Evolutionary conservation across 495 filamentous ascomycete species (phyloP), one percentile per base, ranked within the genome.

Genomic region (Podospora australis): DNA sequence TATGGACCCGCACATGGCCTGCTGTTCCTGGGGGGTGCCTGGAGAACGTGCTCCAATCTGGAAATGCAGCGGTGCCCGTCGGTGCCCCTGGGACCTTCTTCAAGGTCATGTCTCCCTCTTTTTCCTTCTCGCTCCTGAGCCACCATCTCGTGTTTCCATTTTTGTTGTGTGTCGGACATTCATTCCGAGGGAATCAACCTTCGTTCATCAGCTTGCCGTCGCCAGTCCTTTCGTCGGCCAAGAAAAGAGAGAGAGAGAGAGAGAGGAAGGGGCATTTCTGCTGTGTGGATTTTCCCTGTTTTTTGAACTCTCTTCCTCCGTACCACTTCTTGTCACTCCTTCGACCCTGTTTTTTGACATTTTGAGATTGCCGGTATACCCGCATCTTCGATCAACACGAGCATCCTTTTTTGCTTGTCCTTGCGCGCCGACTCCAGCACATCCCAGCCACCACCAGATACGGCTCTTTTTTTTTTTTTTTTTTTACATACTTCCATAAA

Each of bases 251-350:
- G n/a, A n/a, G n/a, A n/a, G 28, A 19, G 14, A 44, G 21, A 29
- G 38, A 16, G 35, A 44, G 39, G 38, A 47, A 44, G 40, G 41
- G 56, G 23, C 6, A 36, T 21, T 11, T 19, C 44, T n/a, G 24
- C 38, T 16, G 14, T 22, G n/a, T 36, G 43, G 16, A 30, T 44
- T 19, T 4, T 17, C 16, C n/a, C 29, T 42, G 26, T 38, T 50
- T 30, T 24, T 36, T 28, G 2, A n/a, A n/a, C n/a, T n/a, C n/a
- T n/a, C n/a, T n/a, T n/a, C n/a, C n/a, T n/a, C n/a, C n/a, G n/a
- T n/a, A n/a, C n/a, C n/a, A n/a, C n/a, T 57, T 57, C 57, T 56
- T 14, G 57, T 60, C 57, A 39, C 57, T 60, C 57, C 24, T 60
- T 60, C 48, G 54, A 44, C 49, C 50, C 22, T 19, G n/a, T n/a